Conservation (phyloP, 2,329 filamentous ascomycete species). For the Chaetomiaceae sp. region DNA sequence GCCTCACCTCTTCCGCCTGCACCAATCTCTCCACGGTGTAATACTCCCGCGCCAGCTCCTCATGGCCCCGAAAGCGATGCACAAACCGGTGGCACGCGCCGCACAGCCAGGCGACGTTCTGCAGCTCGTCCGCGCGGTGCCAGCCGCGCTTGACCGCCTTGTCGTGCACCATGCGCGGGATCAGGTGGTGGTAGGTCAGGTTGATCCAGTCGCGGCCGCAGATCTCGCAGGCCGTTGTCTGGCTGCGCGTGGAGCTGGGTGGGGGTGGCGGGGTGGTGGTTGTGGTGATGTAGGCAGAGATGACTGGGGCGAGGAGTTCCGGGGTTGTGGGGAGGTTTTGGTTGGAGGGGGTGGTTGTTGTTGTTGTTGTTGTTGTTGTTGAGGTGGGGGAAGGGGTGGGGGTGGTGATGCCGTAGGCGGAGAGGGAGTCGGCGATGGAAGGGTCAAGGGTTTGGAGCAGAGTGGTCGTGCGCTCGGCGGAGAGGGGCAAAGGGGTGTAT, state of each 20-base stretch:
- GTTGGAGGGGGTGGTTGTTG: background rate
- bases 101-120: constrained; percentile 82
- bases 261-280: constrained; percentile 57
- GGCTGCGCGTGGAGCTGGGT: constrained; percentile 49
- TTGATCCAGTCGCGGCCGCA: constrained; percentile 69
- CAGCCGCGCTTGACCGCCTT: constrained; percentile 72
- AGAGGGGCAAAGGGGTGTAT: constrained; percentile 52
- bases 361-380: no score
- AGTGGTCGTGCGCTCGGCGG: constrained; percentile 41
- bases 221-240: constrained; percentile 61
- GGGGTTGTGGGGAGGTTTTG: constrained; percentile 35
- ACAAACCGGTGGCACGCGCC: constrained; percentile 78
- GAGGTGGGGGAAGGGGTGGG: constrained; percentile 5
- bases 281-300: constrained; percentile 56
- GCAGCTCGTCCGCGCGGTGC: constrained; percentile 68
- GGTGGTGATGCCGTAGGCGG: constrained; percentile 57
- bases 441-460: constrained; percentile 52
- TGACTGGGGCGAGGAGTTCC: constrained; percentile 56
- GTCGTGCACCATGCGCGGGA: constrained; percentile 70
- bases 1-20: constrained; percentile 63
- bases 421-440: constrained; percentile 59
- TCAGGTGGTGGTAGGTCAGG: constrained; percentile 78
- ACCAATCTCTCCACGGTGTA: constrained; percentile 68
- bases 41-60: constrained; percentile 67
- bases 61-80: constrained; percentile 67